Base-by-base conservation (phyloP, 2,329 filamentous ascomycete species). In the Arachnomyces sp. region DNA sequence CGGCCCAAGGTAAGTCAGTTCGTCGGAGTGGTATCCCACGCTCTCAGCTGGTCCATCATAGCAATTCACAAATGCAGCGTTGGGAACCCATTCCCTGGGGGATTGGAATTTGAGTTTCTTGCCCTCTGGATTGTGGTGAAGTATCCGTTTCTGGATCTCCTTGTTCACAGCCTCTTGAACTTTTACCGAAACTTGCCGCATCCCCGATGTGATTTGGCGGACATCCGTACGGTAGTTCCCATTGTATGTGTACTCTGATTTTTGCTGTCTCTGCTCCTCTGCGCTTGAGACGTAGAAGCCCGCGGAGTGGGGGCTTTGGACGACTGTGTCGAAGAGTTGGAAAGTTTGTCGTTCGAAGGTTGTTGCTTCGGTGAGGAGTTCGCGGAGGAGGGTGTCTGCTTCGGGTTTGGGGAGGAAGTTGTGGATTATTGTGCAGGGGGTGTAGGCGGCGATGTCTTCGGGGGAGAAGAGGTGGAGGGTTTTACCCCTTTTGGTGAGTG, bases 51-150 rank as follows among this genome's bases (percentile, higher is more conserved):
- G 81, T 0, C 89, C 89, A 51, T 81, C 71, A 60, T 98, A 98
- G 66, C 87, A 94, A 60, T 98, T 98, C 12, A 94, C 89, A 55
- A 95, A 90, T 0, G 89, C 87, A 0, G 87, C 86, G 56, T 96
- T 96, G 7, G 90, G 85, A 7, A 69, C 68, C 89, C 90, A 96
- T 0, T 72, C 64, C 0, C 74, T 61, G 0, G 85, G 74, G 0
- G 81, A 83, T 55, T 95, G 89, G 50, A 84, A 80, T 50, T 73
- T 80, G 18, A 95, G 73, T 59, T 90, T 94, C 58, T 76, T 71
- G 9, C 80, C 78, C 13, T 66, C 67, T 0, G 83, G 81, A 44
- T 92, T 86, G 40, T 73, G 73, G 2, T 75, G 71, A 35, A 66
- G 66, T 44, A 90, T 92, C 6, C 88, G 79, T 5, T 72, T 68